Evolutionary conservation across 192 early-diverging fungal genomes (phyloP).

Genomic region (Coemansia sp.): DNA sequence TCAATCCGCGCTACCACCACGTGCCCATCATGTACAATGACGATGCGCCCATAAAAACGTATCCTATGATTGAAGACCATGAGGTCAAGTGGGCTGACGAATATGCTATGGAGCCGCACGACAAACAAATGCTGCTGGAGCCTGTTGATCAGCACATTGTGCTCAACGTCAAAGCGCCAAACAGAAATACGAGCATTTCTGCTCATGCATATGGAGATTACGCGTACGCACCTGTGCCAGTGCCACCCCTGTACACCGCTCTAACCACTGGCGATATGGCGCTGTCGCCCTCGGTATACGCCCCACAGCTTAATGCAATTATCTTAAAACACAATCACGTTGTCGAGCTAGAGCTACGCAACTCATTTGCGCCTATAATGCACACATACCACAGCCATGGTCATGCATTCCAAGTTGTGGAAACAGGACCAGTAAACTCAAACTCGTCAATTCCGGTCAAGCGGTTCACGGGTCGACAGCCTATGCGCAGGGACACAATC

Average conservation of each 20-base stretch:
- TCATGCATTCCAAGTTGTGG: slow-evolving; percentile 74
- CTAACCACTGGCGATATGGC: slow-evolving; percentile 58
- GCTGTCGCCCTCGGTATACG: slow-evolving; percentile 61
- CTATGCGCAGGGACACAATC: slow-evolving; percentile 67
- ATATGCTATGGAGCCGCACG: slow-evolving; percentile 24
- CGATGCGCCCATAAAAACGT: slow-evolving; percentile 52
- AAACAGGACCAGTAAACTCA: slow-evolving; percentile 45
- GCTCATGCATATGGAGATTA: neutral
- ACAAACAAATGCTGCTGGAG: slow-evolving; percentile 44
- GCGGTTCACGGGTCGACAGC: neutral
- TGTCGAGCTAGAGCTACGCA: slow-evolving; percentile 70
- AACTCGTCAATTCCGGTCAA: too few species aligned
- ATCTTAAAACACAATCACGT: slow-evolving; percentile 64
- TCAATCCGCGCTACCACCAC: slow-evolving; percentile 53
- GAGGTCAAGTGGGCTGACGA: slow-evolving; percentile 15
- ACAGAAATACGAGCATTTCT: neutral
- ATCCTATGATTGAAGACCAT: neutral
- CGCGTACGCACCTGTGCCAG: slow-evolving; percentile 15
- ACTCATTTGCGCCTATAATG: slow-evolving; percentile 59
- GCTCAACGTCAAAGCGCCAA: neutral
- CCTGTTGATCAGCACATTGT: slow-evolving; percentile 37
- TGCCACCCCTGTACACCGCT: slow-evolving; percentile 68
- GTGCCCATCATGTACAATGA: slow-evolving; percentile 61
- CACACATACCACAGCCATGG: slow-evolving; percentile 86
- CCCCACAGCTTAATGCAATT: slow-evolving; percentile 58